A percentile compares a stretch with the other conserved stretches of the same genome.
Conservation (phyloP, 306 rosid species). For the Astragalus glycyphyllos region DNA sequence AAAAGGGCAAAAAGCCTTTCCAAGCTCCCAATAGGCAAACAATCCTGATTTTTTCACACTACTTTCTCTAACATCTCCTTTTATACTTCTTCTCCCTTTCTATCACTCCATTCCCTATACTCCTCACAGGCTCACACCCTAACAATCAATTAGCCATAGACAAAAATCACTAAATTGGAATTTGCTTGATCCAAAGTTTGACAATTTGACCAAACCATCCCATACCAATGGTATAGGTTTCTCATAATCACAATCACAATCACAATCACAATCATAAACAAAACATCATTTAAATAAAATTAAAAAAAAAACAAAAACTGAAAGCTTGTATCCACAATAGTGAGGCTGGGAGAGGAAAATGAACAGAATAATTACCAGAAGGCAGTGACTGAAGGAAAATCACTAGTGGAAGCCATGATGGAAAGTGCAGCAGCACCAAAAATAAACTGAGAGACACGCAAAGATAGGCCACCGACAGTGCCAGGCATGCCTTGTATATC, state of each 20-base stretch:
- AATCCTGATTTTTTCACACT: background rate
- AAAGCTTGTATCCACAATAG: background rate
- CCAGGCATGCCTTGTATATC: slow-evolving; percentile 95
- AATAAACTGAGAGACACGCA: slow-evolving; percentile 68
- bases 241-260: background rate
- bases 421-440: slow-evolving; percentile 74
- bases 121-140: background rate
- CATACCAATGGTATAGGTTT: background rate
- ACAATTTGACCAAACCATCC: slow-evolving; percentile 20
- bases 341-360: background rate
- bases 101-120: background rate
- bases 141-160: background rate
- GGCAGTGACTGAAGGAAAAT: slow-evolving; percentile 90
- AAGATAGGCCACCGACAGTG: slow-evolving; percentile 72
- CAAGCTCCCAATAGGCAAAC: background rate
- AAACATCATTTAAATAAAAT: background rate
- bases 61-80: background rate
- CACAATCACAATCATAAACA: slow-evolving; percentile 18
- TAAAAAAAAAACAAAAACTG: background rate
- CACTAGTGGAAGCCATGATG: slow-evolving; percentile 81
- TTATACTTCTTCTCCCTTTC: background rate
- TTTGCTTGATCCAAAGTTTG: slow-evolving; percentile 27
- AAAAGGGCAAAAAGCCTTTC: background rate
- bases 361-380: slow-evolving; percentile 58
- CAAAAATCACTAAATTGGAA: background rate